These are phyloP conservation scores for Saccharum hybrid DNA, from an alignment of 202 grass and related monocot species.

Conservation along the genomic window DNA sequence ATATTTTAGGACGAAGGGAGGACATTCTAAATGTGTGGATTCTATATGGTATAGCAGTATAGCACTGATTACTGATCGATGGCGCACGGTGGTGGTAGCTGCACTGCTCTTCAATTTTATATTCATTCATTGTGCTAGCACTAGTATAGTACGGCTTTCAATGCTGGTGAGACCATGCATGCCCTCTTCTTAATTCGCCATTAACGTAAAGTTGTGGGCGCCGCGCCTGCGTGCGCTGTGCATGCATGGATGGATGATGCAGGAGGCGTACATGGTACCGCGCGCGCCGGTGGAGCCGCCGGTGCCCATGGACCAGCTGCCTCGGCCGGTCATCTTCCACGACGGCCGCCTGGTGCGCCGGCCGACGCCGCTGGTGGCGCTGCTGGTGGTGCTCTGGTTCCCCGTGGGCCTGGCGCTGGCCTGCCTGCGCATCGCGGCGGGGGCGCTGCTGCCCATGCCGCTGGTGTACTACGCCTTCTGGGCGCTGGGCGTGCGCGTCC, in stretches of 20 bases:
- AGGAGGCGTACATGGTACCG: constrained; percentile 72
- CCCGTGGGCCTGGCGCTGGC: constrained; percentile 63
- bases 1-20: no score
- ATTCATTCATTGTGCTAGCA: background rate
- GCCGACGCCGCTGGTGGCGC: constrained; percentile 53
- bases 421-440: constrained; percentile 64
- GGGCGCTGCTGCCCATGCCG: constrained; percentile 66
- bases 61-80: background rate
- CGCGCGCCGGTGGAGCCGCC: constrained; percentile 45
- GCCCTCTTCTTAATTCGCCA: no score
- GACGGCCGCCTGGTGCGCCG: constrained; percentile 67
- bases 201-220: no score
- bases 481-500: constrained; percentile 59
- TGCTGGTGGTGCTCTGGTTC: constrained; percentile 62
- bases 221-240: no score
- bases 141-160: no score
- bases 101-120: background rate
- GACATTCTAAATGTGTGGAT: no score
- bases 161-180: no score
- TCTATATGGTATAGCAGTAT: no score
- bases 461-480: constrained; percentile 66
- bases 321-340: constrained; percentile 70
- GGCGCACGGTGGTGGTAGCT: background rate
- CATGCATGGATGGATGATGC: no score
- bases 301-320: constrained; percentile 60